Conservation (phyloP, 2,329 filamentous ascomycete genomes). For the Penicillium sclerotiorum region DNA sequence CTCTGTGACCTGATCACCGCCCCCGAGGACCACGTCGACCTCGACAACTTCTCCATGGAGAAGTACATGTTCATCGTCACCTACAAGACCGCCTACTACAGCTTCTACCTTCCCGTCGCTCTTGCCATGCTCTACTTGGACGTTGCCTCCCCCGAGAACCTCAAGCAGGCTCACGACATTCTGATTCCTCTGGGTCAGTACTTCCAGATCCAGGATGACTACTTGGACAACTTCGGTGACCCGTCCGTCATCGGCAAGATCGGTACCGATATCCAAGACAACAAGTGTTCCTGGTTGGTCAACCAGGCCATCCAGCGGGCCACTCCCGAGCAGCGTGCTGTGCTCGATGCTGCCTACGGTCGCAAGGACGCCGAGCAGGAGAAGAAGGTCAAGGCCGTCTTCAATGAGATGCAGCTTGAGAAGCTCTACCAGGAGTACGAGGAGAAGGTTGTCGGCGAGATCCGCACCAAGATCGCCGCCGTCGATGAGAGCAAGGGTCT, state of each 20-base stretch:
- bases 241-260: slow-evolving; percentile 96
- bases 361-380: slow-evolving; percentile 84
- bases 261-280: slow-evolving; percentile 97
- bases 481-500: slow-evolving; percentile 86
- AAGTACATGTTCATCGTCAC: slow-evolving; percentile 97
- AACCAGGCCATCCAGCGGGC: slow-evolving; percentile 86
- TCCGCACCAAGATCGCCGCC: slow-evolving; percentile 72
- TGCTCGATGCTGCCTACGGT: slow-evolving; percentile 92
- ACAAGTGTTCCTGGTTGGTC: slow-evolving; percentile 98
- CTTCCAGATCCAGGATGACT: slow-evolving; percentile 99
- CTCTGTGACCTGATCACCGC: slow-evolving; percentile 92
- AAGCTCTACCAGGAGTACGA: slow-evolving; percentile 85
- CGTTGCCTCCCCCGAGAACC: slow-evolving; percentile 82
- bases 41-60: slow-evolving; percentile 91
- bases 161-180: slow-evolving; percentile 86
- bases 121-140: slow-evolving; percentile 84
- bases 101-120: slow-evolving; percentile 95
- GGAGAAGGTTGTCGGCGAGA: slow-evolving; percentile 78
- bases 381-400: slow-evolving; percentile 84
- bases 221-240: slow-evolving; percentile 95
- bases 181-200: slow-evolving; percentile 97
- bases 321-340: slow-evolving; percentile 80
- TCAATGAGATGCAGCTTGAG: slow-evolving; percentile 81
- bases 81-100: slow-evolving; percentile 99
- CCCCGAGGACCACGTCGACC: slow-evolving; percentile 88